Conservation (phyloP, 2,329 filamentous ascomycete genomes). For the Monosporascus sp. region DNA sequence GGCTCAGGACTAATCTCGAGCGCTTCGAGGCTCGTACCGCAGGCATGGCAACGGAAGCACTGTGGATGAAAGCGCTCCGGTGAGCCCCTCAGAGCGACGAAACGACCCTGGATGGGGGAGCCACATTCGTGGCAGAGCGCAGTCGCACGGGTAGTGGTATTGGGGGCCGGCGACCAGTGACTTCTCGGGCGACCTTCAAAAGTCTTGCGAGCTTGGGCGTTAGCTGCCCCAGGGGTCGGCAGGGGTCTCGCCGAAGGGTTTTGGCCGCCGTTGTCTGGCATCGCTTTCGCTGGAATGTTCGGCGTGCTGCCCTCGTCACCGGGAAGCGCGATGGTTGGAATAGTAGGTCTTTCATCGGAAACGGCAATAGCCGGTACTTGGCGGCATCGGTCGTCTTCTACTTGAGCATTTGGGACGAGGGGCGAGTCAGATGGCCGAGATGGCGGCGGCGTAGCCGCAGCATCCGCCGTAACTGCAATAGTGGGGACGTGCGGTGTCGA, state of each 20-base stretch:
- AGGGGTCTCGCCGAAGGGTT: slow-evolving; percentile 38
- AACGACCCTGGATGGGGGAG: slow-evolving; percentile 81
- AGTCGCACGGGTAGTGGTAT: slow-evolving; percentile 46
- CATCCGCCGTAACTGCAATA: slow-evolving; percentile 50
- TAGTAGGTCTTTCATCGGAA: slow-evolving; percentile 32
- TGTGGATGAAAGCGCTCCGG: slow-evolving; percentile 80
- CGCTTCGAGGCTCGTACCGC: slow-evolving; percentile 82
- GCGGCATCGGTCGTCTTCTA: slow-evolving; percentile 36
- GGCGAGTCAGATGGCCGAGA: slow-evolving; percentile 31
- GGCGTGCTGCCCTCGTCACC: slow-evolving; percentile 20
- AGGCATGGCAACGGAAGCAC: slow-evolving; percentile 87
- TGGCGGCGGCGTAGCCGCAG: slow-evolving; percentile 30
- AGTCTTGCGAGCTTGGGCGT: slow-evolving; percentile 27
- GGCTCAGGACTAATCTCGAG: slow-evolving; percentile 97
- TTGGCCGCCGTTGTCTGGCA: slow-evolving; percentile 36
- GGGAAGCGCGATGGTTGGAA: slow-evolving; percentile 39
- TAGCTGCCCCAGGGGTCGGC: slow-evolving; percentile 39
- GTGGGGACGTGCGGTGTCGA: slow-evolving; percentile 39
- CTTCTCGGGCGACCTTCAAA: slow-evolving; percentile 39
- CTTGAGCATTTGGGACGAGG: slow-evolving; percentile 39
- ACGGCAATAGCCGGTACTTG: slow-evolving; percentile 50
- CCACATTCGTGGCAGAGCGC: slow-evolving; percentile 81
- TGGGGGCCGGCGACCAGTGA: slow-evolving; percentile 57
- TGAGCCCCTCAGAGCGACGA: slow-evolving; percentile 74
- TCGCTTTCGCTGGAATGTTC: slow-evolving; percentile 37